Evolutionary conservation across 2,329 filamentous ascomycete species (phyloP).

Genomic region (Pezicula carpinea): DNA sequence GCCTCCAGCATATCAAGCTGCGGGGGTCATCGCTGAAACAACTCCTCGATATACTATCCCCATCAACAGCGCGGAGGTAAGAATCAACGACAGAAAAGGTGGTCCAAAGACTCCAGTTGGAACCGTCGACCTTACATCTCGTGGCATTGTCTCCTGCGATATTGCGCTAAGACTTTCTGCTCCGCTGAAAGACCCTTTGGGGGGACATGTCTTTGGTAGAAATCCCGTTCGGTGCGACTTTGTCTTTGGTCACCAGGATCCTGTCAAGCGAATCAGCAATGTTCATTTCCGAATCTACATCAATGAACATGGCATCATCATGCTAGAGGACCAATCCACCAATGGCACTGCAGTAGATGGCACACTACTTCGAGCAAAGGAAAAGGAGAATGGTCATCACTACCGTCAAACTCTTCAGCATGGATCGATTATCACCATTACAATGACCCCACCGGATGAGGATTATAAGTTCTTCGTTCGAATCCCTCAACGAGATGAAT

Average conservation of each 20-base stretch:
- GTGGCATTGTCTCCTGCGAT: constrained; percentile 39
- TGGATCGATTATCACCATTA: constrained; percentile 26
- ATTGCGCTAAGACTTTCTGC: constrained; percentile 80
- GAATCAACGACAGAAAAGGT: constrained; percentile 19
- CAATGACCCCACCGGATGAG: constrained; percentile 33
- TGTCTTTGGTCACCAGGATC: constrained; percentile 60
- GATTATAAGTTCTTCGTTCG: constrained; percentile 82
- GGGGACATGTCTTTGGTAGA: constrained; percentile 85
- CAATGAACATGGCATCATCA: constrained; percentile 78
- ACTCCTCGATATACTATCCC: constrained; percentile 58
- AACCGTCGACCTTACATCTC: constrained; percentile 15
- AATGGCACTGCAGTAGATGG: constrained; percentile 89
- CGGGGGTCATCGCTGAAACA: constrained; percentile 41
- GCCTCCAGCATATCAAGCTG: constrained; percentile 64
- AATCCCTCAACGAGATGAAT: constrained; percentile 70
- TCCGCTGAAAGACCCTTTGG: constrained; percentile 57
- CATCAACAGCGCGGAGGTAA: constrained; percentile 39
- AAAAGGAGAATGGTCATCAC: constrained; percentile 36
- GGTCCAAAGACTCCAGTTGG: constrained; percentile 5
- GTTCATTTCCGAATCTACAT: constrained; percentile 93
- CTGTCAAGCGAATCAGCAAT: constrained; percentile 76
- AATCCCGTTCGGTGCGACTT: constrained; percentile 69
- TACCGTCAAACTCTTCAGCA: constrained; percentile 27
- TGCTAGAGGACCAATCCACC: constrained; percentile 93
- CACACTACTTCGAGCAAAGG: constrained; percentile 54